Evolutionary conservation across 2,329 filamentous ascomycete genomes (phyloP), one percentile per base, ranked within the genome.

Genomic region (Thelonectria olida): DNA sequence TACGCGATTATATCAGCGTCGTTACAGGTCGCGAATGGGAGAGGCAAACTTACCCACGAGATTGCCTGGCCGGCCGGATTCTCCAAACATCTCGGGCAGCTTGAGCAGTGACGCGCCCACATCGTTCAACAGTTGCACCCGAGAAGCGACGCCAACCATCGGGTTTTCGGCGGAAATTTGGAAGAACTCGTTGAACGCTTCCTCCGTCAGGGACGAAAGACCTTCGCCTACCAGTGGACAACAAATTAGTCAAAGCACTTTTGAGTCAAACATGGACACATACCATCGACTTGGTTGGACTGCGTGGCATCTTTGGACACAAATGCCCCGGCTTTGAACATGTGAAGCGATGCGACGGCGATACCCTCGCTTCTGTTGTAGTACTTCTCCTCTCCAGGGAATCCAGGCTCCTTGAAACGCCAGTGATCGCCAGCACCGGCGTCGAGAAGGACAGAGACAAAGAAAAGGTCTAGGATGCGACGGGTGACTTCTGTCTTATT

Each of bases 381-480:
- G 7, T 65, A 62, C 7, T 73, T 63, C 6, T 69, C 73, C 1
- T 74, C 74, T 1, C 58, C 69, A 0, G 31, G 31, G 31, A 34
- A 34, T 2, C 12, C 31, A 15, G 79, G 76, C 67, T 85, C 83
- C 1, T 68, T 73, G 55, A 77, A 85, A 0, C 66, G 71, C 84
- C 83, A 85, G 10, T 72, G 62, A 67, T 85, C 81, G 2, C 83
- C 84, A 0, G 84, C 83, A 0, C 83, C 83, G 0, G 83, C 85
- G 66, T 88, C 85, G 0, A 88, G 75, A 15, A 88, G 76, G 1
- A 88, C 85, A 0, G 85, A 87, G 3, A 88, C 84, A 47, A 88
- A 82, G 74, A 89, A 89, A 7, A 90, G 75, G 67, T 90, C 87
- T 44, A 88, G 80, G 17, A 89, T 73, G 1, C 85, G 80, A 3